phyloP scores from a whole-genome alignment of 2,329 filamentous ascomycete species.

The Ophiosphaerella narmari region DNA sequence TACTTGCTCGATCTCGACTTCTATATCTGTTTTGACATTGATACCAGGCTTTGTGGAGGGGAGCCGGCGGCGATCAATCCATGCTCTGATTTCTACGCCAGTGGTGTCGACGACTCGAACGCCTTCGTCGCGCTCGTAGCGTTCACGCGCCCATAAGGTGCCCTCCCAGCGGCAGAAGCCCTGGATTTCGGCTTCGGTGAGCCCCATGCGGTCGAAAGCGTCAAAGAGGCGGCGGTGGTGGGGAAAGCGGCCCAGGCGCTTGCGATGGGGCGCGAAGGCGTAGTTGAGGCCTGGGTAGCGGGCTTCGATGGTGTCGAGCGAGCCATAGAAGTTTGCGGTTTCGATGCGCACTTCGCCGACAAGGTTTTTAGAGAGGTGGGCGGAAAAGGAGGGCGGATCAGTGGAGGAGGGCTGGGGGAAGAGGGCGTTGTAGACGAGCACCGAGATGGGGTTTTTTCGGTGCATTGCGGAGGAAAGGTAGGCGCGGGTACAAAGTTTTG shows the following conservation, averaged over 20 bases:
- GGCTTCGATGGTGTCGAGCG: slow-evolving; percentile 77
- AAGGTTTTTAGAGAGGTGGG: slow-evolving; percentile 70
- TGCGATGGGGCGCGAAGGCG: slow-evolving; percentile 71
- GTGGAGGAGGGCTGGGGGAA: slow-evolving; percentile 69
- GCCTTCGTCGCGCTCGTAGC: slow-evolving; percentile 76
- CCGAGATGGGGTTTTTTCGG: slow-evolving; percentile 68
- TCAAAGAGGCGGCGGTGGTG: slow-evolving; percentile 79
- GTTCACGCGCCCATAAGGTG: slow-evolving; percentile 80
- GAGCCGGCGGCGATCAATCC: slow-evolving; percentile 50
- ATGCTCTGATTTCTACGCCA: slow-evolving; percentile 68
- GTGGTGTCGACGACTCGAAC: slow-evolving; percentile 73
- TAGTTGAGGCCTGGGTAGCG: slow-evolving; percentile 85
- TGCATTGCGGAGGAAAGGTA: slow-evolving; percentile 61
- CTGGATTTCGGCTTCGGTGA: slow-evolving; percentile 73
- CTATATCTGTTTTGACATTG: slow-evolving; percentile 50
- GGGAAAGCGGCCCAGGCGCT: slow-evolving; percentile 75
- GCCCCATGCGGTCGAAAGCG: slow-evolving; percentile 70
- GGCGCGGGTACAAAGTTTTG: neutral
- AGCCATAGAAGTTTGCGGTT: slow-evolving; percentile 77
- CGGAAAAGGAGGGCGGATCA: slow-evolving; percentile 73
- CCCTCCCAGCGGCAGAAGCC: slow-evolving; percentile 81
- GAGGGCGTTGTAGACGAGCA: slow-evolving; percentile 75
- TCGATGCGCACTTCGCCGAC: slow-evolving; percentile 80
- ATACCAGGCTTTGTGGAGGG: slow-evolving; percentile 28
- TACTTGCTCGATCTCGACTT: slow-evolving; percentile 47